Conservation (phyloP, 345 rosid genomes). For the Capsella bursapastoris region DNA sequence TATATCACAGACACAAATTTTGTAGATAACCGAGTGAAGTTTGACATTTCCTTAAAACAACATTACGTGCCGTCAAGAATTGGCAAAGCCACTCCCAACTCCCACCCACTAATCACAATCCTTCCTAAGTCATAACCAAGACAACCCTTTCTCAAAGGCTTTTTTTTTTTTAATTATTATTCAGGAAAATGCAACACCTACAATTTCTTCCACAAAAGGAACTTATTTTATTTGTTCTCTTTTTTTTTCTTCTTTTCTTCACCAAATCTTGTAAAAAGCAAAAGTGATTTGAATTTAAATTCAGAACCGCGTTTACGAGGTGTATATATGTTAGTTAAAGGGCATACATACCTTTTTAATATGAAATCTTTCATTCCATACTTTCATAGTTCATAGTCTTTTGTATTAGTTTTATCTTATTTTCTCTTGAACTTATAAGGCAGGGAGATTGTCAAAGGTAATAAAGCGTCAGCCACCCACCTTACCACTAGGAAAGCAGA, state of each 20-base stretch:
- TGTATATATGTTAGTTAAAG: conserved; percentile 2
- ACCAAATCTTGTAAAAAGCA: conserved; percentile 37
- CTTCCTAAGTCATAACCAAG: conserved; percentile 20
- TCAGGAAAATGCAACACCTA: background rate
- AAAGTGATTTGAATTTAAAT: conserved; percentile 36
- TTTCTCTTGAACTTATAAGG: background rate
- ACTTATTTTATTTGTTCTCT: background rate
- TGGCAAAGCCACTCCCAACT: conserved; percentile 40
- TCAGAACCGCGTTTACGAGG: conserved; percentile 32
- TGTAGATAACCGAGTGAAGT: conserved; percentile 35
- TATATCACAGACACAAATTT: background rate
- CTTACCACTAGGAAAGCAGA: conserved; percentile 24
- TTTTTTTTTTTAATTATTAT: background rate
- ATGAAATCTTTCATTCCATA: conserved; percentile 5
- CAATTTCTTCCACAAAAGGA: background rate
- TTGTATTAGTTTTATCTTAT: background rate
- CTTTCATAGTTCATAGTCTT: conserved; percentile 21
- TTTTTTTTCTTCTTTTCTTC: conserved; percentile 21
- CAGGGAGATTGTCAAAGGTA: conserved; percentile 24
- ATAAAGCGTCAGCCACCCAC: conserved; percentile 36
- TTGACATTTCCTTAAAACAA: conserved; percentile 23
- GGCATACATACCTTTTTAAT: conserved; percentile 7
- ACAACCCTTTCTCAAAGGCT: background rate
- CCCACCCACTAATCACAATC: conserved; percentile 27
- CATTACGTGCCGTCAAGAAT: conserved; percentile 44